Conservation (phyloP, 2,329 filamentous ascomycete species). For the Sordariomycetes sp. region DNA sequence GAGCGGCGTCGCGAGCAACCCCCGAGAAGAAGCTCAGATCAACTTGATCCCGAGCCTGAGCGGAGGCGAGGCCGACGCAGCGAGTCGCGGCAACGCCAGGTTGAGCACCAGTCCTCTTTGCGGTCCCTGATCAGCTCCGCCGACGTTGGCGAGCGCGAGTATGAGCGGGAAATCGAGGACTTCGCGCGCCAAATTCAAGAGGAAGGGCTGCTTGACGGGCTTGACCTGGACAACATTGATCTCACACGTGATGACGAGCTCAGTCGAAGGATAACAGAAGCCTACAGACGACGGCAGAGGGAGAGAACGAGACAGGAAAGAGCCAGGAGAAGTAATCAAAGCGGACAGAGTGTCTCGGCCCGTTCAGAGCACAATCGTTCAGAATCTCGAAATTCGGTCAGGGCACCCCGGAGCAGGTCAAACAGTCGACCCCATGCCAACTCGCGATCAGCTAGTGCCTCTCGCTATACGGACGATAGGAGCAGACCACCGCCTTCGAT, state of each 20-base stretch:
- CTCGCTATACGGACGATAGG: constrained; percentile 33
- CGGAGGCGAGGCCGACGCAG: constrained; percentile 26
- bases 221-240: constrained; percentile 83
- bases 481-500: constrained; percentile 37
- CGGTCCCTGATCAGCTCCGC: constrained; percentile 75
- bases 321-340: constrained; percentile 26
- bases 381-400: constrained; percentile 17
- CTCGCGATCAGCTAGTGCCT: constrained; percentile 36
- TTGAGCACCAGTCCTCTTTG: constrained; percentile 86
- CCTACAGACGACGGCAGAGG: constrained; percentile 69
- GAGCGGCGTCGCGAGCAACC: constrained; percentile 8
- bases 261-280: constrained; percentile 82
- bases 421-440: constrained; percentile 28
- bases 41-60: constrained; percentile 26
- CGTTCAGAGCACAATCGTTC: constrained; percentile 13
- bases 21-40: constrained; percentile 19
- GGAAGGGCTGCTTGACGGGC: constrained; percentile 77
- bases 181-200: constrained; percentile 84
- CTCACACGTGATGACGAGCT: constrained; percentile 80
- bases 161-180: constrained; percentile 83
- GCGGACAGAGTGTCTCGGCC: constrained; percentile 22
- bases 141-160: constrained; percentile 65
- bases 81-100: constrained; percentile 44
- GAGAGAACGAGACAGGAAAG: constrained; percentile 44
- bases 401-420: constrained; percentile 14